These are phyloP conservation scores for Claviceps monticola DNA, from an alignment of 2,329 filamentous ascomycete genomes.

Conservation along the genomic window DNA sequence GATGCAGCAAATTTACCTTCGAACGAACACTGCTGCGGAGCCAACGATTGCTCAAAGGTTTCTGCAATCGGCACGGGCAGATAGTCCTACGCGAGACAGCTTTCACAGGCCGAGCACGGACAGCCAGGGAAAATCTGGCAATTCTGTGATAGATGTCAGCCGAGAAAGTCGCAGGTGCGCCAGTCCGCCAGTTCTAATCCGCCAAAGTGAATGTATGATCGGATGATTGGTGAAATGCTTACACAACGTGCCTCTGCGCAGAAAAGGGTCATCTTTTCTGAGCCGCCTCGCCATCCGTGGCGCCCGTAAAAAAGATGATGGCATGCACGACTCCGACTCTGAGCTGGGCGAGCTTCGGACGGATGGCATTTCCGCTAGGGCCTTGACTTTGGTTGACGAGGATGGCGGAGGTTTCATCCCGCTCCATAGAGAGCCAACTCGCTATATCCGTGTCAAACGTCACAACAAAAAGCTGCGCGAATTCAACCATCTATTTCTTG, in stretches of 20 bases:
- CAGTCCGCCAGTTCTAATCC: too few relatives aligned
- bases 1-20: constrained; percentile 25
- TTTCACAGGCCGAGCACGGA: constrained; percentile 28
- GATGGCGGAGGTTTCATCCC: constrained; percentile 63
- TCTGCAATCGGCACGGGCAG: constrained; percentile 36
- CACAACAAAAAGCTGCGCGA: constrained; percentile 70
- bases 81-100: constrained; percentile 32
- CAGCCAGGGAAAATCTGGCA: constrained; percentile 21
- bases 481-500: constrained; percentile 80
- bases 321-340: constrained; percentile 49
- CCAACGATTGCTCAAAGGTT: constrained; percentile 41
- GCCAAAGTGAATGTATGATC: neutral
- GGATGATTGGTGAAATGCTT: neutral
- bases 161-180: constrained; percentile 51
- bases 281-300: constrained; percentile 63
- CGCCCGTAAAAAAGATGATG: constrained; percentile 58
- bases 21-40: constrained; percentile 23
- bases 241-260: constrained; percentile 21
- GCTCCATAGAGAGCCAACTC: constrained; percentile 73
- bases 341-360: constrained; percentile 54
- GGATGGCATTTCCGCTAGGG: constrained; percentile 70
- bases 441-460: constrained; percentile 75
- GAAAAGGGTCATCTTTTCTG: constrained; percentile 81
- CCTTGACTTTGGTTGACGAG: constrained; percentile 65
- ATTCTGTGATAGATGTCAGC: constrained; percentile 26